phyloP scores from a whole-genome alignment of 805 yeast genomes.

The Kazachstania kunashirensis region DNA sequence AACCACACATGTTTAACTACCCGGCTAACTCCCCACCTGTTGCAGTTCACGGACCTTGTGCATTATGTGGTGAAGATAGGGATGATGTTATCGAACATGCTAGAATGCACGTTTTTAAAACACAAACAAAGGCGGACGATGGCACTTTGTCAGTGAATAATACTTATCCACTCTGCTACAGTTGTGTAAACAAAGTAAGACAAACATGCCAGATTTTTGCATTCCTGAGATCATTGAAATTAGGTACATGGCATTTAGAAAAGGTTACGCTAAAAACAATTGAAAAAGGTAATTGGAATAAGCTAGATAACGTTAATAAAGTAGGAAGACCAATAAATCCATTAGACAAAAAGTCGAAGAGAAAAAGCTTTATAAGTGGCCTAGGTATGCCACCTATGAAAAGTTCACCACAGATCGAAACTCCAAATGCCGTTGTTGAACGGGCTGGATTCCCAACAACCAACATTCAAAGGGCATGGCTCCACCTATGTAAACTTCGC shows the following conservation, averaged over 20 bases:
- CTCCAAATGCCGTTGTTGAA: constrained; percentile 8
- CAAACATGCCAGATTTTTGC: constrained; percentile 77
- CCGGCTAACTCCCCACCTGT: constrained; percentile 52
- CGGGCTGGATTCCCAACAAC: constrained; percentile 25
- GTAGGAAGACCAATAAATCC: constrained; percentile 1
- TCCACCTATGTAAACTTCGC: constrained; percentile 52
- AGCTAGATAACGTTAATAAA: constrained; percentile 10
- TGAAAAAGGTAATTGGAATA: constrained; percentile 11
- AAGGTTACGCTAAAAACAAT: constrained; percentile 25
- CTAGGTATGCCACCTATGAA: constrained; percentile 11
- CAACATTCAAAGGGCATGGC: constrained; percentile 47
- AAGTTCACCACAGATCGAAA: constrained; percentile 11
- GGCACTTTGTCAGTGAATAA: constrained; percentile 22
- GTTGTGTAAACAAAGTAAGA: constrained; percentile 70
- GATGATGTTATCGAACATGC: constrained; percentile 66
- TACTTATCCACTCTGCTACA: constrained; percentile 66
- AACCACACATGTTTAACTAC: constrained; percentile 34
- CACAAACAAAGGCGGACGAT: constrained; percentile 30
- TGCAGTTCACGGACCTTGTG: constrained; percentile 67
- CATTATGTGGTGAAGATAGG: constrained; percentile 75
- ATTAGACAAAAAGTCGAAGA: constrained; percentile 17
- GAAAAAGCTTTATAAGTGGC: constrained; percentile 24
- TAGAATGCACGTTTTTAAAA: constrained; percentile 59
- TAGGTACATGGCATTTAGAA: constrained; percentile 51
- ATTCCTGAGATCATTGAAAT: constrained; percentile 54